Base-by-base conservation (phyloP, 495 filamentous ascomycete species). In the Elaphomyces granulatus region DNA sequence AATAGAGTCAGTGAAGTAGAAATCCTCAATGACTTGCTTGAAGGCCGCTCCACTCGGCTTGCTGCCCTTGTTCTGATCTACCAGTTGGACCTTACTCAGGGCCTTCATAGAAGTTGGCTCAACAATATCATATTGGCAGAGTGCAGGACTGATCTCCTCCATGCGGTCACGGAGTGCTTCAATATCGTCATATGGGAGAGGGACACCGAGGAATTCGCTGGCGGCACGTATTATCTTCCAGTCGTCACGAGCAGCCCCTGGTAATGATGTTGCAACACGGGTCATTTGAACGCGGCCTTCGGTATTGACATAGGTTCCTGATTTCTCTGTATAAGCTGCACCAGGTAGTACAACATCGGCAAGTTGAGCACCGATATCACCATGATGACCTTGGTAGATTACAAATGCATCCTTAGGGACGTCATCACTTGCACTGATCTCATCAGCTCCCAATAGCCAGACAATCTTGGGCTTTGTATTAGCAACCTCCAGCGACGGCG, bases 201-300 rank as follows among this genome's bases (percentile, higher is more conserved):
- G 77, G 3, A 61, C 74, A 35, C 83, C 83, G n/a, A 98, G 71
- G 63, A 87, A 93, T 60, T 95, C 92, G 57, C 79, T 84, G 42
- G 68, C 70, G 2, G 90, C 90, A 40, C 90, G 84, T 48, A 98
- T 75, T 49, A 98, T 96, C 70, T 95, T 96, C 90, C 90, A 98
- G 59, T 98, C 90, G 46, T 92, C 87, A 48, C 90, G 74, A 37
- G 87, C 75, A 40, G 86, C 90, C 41, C 90, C 90, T 34, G 83
- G 81, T 40, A 90, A 63, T 30, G 77, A 78, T 17, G 84, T 87
- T 2, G 90, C 90, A 15, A 81, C 79, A 45, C 90, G 78, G 34
- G 83, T 87, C 61, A 96, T 78, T 64, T 98, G 90, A 10, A 85
- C 83, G 44, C 90, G 80, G 32, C 90, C 90, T 59, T 98, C 90